These are phyloP conservation scores for Themeda triandra DNA, from an alignment of 176 grass and related monocot species.

Conservation along the genomic window DNA sequence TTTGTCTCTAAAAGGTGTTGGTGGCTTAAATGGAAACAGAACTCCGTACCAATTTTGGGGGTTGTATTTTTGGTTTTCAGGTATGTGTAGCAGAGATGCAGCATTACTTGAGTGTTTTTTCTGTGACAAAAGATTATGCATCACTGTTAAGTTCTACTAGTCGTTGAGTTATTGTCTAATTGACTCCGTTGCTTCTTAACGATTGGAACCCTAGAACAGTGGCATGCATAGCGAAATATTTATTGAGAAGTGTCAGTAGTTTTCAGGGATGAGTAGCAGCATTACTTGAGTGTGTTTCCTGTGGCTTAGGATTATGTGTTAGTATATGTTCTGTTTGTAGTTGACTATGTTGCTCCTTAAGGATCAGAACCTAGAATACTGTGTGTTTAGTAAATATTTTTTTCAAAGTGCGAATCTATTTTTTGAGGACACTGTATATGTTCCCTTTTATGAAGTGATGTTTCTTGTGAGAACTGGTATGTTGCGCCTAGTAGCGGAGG, in stretches of 20 bases:
- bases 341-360: not conserved
- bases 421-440: not conserved
- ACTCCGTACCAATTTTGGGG: not conserved
- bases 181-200: not conserved
- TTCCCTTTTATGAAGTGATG: not conserved
- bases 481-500: not conserved
- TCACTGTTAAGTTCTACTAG: not conserved
- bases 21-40: not conserved
- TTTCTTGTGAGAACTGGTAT: not conserved
- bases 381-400: not conserved
- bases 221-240: not conserved
- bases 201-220: not conserved
- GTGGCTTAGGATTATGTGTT: not conserved
- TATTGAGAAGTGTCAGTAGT: not conserved
- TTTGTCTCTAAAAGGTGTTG: not conserved
- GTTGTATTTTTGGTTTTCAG: not conserved
- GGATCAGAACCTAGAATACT: not conserved
- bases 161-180: not conserved
- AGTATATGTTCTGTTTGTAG: not conserved
- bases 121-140: not conserved
- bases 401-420: not conserved
- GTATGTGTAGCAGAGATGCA: not conserved
- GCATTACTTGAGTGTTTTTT: not conserved
- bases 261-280: not conserved
- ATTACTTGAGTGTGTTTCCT: not conserved